Conservation (phyloP, 345 rosid species). For the Lepidium sativum region DNA sequence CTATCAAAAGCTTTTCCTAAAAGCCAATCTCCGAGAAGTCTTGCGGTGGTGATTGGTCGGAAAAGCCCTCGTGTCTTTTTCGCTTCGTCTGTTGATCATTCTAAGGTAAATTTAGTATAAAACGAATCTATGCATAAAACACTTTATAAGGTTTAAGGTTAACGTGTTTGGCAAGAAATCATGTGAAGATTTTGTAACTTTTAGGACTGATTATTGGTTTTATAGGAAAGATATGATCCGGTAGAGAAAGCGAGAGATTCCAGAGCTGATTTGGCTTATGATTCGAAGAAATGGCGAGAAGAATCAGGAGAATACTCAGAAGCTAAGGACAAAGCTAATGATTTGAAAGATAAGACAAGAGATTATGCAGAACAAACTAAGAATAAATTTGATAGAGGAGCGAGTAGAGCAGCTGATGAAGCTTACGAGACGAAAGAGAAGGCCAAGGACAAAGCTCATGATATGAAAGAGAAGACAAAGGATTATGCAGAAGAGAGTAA, state of each 20-base stretch:
- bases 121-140: not conserved
- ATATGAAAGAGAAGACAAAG: not conserved
- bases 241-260: conserved; percentile 27
- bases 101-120: conserved; percentile 7
- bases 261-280: conserved; percentile 27
- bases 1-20: conserved; percentile 2
- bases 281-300: conserved; percentile 29
- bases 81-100: conserved; percentile 21
- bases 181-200: too few species aligned
- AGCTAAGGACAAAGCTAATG: not conserved
- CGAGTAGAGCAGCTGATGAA: not conserved
- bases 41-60: conserved; percentile 19
- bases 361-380: not conserved
- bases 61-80: conserved; percentile 21
- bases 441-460: not conserved
- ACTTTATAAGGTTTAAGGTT: not conserved
- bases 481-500: conserved; percentile 1
- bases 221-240: conserved; percentile 22
- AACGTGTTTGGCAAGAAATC: not conserved
- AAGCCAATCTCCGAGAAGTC: conserved; percentile 17
- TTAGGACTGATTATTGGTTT: not conserved
- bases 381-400: not conserved
- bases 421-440: conserved; percentile 1
- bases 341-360: not conserved
- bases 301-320: conserved; percentile 17